Conservation (phyloP, 164 flowering plant species). For the Amborella trichopoda region DNA sequence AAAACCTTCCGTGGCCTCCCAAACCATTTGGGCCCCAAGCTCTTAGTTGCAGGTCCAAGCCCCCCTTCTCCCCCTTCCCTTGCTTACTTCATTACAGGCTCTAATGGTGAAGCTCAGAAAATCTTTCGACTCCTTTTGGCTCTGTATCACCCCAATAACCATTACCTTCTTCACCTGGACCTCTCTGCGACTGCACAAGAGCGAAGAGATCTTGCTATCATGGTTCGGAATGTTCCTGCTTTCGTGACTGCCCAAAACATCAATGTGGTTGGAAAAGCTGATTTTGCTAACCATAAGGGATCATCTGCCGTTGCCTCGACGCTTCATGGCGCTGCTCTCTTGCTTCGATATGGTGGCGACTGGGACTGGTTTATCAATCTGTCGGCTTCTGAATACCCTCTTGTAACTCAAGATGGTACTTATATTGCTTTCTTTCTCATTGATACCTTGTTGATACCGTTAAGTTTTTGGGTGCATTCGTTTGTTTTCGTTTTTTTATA, state of each 20-base stretch:
- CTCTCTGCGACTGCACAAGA: conserved; percentile 35
- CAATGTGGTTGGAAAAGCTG: conserved; percentile 61
- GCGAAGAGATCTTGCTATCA: conserved; percentile 36
- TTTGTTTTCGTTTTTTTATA: neutral
- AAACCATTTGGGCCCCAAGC: conserved; percentile 1
- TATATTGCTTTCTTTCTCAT: neutral
- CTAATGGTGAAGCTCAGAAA: conserved; percentile 37
- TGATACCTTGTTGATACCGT: conserved; percentile 1
- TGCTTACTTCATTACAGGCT: conserved; percentile 73
- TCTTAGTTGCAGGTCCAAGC: conserved; percentile 4
- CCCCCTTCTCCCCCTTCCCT: conserved; percentile 30
- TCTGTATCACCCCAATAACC: conserved; percentile 65
- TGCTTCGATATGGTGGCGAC: conserved; percentile 26
- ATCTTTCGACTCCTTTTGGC: conserved; percentile 64
- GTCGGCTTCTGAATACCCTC: conserved; percentile 69
- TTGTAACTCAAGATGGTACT: conserved; percentile 87
- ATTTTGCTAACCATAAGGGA: conserved; percentile 44
- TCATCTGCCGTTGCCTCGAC: conserved; percentile 50
- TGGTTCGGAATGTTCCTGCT: conserved; percentile 37
- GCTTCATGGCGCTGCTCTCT: conserved; percentile 71
- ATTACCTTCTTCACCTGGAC: conserved; percentile 81
- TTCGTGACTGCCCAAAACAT: conserved; percentile 62
- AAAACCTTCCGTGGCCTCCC: conserved; percentile 7
- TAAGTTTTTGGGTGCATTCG: neutral
- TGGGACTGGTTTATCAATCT: conserved; percentile 97